phyloP scores from a whole-genome alignment of 1,284 basidiomycete species.

The Schizophyllum commune region DNA sequence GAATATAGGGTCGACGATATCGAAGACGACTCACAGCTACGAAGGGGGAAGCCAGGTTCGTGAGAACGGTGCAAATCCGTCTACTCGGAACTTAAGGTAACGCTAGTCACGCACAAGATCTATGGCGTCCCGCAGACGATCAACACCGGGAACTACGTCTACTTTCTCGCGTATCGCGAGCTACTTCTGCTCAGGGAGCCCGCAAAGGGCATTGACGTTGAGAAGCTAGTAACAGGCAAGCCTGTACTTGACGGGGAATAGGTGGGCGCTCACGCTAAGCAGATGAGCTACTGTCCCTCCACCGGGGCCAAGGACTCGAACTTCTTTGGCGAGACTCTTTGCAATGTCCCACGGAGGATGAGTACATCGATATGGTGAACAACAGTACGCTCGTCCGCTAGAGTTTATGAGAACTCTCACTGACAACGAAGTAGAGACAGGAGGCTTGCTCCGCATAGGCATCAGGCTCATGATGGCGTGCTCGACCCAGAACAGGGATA shows the following conservation, averaged over 20 bases:
- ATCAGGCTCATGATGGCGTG: constrained; percentile 96
- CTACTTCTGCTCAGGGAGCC: constrained; percentile 12
- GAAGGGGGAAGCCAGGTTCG: constrained; percentile 78
- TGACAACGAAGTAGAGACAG: constrained; percentile 64
- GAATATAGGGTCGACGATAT: constrained; percentile 86
- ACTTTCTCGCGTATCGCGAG: constrained; percentile 84
- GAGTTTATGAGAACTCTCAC: background rate
- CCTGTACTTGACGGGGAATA: background rate
- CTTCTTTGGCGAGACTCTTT: constrained; percentile 91
- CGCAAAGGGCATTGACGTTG: constrained; percentile 36
- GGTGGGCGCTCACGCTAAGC: background rate
- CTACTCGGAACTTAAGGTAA: background rate
- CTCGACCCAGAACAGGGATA: constrained; percentile 46
- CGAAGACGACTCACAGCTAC: constrained; percentile 89
- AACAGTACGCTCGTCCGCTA: constrained; percentile 63
- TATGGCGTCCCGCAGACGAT: constrained; percentile 96
- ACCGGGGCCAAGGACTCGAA: constrained; percentile 94
- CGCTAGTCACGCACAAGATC: constrained; percentile 82
- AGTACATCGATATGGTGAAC: constrained; percentile 94
- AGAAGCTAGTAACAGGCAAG: constrained; percentile 59
- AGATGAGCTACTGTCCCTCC: constrained; percentile 85
- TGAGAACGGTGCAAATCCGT: background rate
- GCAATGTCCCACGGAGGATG: constrained; percentile 88
- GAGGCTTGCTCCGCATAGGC: constrained; percentile 87
- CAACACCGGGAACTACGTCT: constrained; percentile 96